Conservation (phyloP, 371 early-diverging fungal genomes). For the Parasitella parasitica region DNA sequence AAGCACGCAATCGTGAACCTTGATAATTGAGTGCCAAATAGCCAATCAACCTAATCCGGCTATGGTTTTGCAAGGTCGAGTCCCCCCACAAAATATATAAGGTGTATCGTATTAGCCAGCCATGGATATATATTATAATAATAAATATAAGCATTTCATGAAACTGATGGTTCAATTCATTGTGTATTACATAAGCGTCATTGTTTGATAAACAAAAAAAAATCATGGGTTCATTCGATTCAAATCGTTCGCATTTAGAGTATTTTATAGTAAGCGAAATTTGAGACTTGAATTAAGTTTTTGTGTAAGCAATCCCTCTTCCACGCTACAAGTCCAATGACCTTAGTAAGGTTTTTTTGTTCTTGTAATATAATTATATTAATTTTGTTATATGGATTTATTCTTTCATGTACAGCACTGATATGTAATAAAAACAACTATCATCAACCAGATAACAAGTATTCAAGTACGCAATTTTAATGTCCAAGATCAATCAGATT, state of each 20-base stretch:
- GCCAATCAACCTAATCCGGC: slow-evolving; percentile 10
- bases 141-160: not conserved
- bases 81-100: not conserved
- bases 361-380: not conserved
- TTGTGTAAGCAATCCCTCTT: not conserved
- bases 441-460: no score
- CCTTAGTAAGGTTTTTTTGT: not conserved
- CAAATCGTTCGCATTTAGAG: not conserved
- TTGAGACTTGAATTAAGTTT: not conserved
- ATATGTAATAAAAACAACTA: no score
- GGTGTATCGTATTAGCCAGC: no score
- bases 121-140: not conserved
- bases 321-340: not conserved
- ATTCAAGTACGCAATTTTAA: not conserved
- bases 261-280: not conserved
- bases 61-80: not conserved
- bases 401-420: no score
- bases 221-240: not conserved
- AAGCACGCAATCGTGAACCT: slow-evolving; percentile 27
- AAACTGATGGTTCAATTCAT: not conserved
- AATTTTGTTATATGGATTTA: no score
- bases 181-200: not conserved
- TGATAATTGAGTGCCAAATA: slow-evolving; percentile 7
- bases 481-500: not conserved
- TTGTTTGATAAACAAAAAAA: not conserved